Base-by-base conservation (phyloP, 352 stramenopile species). In the Phytophthora cryptogea region DNA sequence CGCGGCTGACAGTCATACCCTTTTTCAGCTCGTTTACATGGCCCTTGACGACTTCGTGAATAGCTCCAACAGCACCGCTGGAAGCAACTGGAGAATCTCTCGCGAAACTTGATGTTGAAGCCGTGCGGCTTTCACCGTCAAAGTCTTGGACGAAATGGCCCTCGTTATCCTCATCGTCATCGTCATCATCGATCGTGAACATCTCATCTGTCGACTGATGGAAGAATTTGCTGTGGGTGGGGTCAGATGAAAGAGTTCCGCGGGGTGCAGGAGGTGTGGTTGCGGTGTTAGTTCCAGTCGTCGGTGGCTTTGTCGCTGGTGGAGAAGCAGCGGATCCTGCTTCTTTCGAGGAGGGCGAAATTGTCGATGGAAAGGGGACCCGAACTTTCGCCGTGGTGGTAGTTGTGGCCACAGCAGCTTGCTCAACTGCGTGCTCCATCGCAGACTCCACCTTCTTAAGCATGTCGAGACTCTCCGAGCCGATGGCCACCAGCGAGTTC, bases 161-260 rank as follows among this genome's bases (percentile, higher is more conserved):
- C 9, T 70, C 64, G 6, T 66, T 6, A 36, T 86, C 78, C 28
- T 89, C 83, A 20, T 90, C 77, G 13, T 92, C 80, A 5, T 90
- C 80, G 20, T 88, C 81, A 40, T 92, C 84, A 64, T 93, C 84
- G 52, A 93, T 93, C 11, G 82, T 88, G 53, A 93, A 93, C 35
- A 93, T 83, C 30, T 90, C 84, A 20, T 93, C 84, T n/a, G 83
- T 79, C 3, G 78, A 78, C 30, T 69, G 65, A 42, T 85, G 72
- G 54, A 85, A 88, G 39, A 78, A 89, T 0, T 58, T 59, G 23
- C 66, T 63, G 44, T 70, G 60, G 11, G 44, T 55, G 8, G 59
- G 60, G 23, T 74, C 66, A 37, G 64, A 20, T 31, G 68, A 74
- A 13, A 72, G 59, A 42, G 46, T 23, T 30, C 42, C 59, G 31